Evolutionary conservation across 2,329 filamentous ascomycete species (phyloP), one percentile per base, ranked within the genome.

Genomic region (Aureobasidium zeae): DNA sequence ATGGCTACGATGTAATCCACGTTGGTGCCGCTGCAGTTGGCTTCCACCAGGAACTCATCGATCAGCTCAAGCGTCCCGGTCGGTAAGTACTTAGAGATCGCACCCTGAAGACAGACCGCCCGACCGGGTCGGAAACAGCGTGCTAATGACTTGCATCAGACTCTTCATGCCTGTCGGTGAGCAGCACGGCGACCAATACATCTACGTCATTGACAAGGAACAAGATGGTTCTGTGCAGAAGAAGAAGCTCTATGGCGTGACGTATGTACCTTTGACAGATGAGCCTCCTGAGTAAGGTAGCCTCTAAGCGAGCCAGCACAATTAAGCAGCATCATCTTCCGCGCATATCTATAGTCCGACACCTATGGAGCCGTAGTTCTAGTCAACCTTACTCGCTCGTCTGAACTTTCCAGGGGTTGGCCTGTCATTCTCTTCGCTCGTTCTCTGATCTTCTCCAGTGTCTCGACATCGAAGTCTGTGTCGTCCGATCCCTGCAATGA

Each of bases 1-100:
- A 60, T 10, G 72, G 78, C 0, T 98, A 89, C 71, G 86, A 96
- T 70, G 88, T 84, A 2, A 96, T 98, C 48, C 91, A 96, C 59
- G 91, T 96, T 2, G 91, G 91, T 0, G 91, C 91, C 0, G 84
- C 86, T 6, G 89, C 89, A 0, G 73, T 67, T 17, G 74, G 78
- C 56, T 65, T 94, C 44, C 88, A 94, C 59, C 58, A 74, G 13
- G 73, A 76, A 47, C 64, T 96, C 51, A 64, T 94, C 33, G 74
- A 79, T 21, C 91, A 96, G 67, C 66, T 98, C 52, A 78, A 77
- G 50, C 67, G 74, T 2, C 89, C 89, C 0, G 91, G 91, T 0
- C 71, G 79, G 67, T 73, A 42, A 53, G 57, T 56, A 9, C 11
- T 34, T n/a, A n/a, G 16, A 6, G 15, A 9, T 22, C 12, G 10